A percentile compares a stretch with the other conserved stretches of the same genome.
These are phyloP conservation scores for Lepraria neglecta DNA, from an alignment of 495 filamentous ascomycete species.

Conservation along the genomic window DNA sequence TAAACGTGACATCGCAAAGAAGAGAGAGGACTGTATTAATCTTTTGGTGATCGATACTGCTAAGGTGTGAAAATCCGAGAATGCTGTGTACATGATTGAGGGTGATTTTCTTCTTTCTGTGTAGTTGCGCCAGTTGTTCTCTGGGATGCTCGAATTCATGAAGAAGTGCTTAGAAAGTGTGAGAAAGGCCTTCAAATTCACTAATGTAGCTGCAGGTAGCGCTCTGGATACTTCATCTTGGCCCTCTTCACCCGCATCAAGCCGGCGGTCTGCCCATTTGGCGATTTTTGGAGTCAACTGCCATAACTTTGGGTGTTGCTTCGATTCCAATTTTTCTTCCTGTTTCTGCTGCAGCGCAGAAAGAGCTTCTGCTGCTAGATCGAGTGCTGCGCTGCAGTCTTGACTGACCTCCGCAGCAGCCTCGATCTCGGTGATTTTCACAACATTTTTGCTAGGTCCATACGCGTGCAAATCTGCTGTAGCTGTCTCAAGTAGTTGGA, in stretches of 20 bases:
- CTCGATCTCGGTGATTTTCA: conserved; percentile 46
- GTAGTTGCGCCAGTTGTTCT: conserved; percentile 61
- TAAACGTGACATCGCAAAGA: conserved; percentile 55
- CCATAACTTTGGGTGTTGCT: conserved; percentile 52
- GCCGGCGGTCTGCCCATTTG: conserved; percentile 34
- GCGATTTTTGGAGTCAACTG: conserved; percentile 45
- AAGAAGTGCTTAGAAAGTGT: conserved; percentile 59
- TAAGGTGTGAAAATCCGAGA: conserved; percentile 68
- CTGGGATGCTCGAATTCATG: conserved; percentile 62
- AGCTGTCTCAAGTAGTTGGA: conserved; percentile 53
- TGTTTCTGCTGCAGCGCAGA: conserved; percentile 49
- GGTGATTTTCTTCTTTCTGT: conserved; percentile 47
- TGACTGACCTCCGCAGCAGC: conserved; percentile 67
- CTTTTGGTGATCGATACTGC: conserved; percentile 58
- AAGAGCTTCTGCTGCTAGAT: conserved; percentile 58
- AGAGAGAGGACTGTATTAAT: conserved; percentile 61
- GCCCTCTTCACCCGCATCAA: conserved; percentile 30
- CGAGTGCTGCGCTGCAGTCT: conserved; percentile 59
- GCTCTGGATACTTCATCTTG: conserved; percentile 33
- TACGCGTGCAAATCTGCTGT: conserved; percentile 34
- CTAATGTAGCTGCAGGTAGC: conserved; percentile 49
- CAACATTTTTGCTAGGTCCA: conserved; percentile 27
- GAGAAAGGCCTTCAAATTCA: conserved; percentile 57
- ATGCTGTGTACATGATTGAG: conserved; percentile 57
- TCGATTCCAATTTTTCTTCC: conserved; percentile 49